phyloP scores from a whole-genome alignment of 2,329 filamentous ascomycete species.

The Curvularia hawaiiensis region DNA sequence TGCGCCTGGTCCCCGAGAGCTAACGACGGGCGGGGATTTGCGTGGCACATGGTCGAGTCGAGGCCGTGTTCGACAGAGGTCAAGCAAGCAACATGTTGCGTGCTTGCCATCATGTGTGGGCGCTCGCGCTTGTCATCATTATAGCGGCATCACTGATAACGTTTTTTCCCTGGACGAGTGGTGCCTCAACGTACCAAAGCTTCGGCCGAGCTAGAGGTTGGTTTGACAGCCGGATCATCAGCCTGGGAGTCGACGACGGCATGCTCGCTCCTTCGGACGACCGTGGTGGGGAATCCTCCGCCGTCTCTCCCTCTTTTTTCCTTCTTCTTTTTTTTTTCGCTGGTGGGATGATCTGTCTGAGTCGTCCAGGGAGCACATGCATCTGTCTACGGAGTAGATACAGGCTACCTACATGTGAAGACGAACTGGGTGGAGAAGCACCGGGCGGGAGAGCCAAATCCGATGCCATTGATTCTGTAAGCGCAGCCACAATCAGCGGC shows the following conservation, averaged over 20 bases:
- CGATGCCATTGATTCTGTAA: neutral
- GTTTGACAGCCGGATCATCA: constrained; percentile 19
- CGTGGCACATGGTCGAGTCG: constrained; percentile 15
- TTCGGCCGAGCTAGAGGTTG: constrained; percentile 31
- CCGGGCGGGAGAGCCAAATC: neutral
- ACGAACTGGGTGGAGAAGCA: neutral
- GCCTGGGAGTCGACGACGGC: constrained; percentile 3
- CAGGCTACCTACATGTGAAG: neutral
- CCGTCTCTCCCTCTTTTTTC: neutral
- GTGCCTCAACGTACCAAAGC: constrained; percentile 7
- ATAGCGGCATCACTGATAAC: constrained; percentile 19
- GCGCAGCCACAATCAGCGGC: constrained; percentile 19
- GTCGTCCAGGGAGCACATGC: neutral
- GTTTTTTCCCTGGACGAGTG: constrained; percentile 20
- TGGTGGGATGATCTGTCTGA: constrained; percentile 10
- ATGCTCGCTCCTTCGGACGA: constrained; percentile 11
- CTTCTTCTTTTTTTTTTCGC: neutral
- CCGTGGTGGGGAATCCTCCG: constrained; percentile 16
- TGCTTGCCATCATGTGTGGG: neutral
- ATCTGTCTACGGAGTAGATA: neutral
- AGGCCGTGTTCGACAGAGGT: constrained; percentile 23
- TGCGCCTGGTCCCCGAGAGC: constrained; percentile 8
- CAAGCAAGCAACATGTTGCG: neutral
- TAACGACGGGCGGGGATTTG: neutral
- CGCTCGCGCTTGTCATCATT: constrained; percentile 8